Percentiles rank a stretch among this genome's conserved stretches.
These are phyloP conservation scores for Leishmania martiniquensis DNA, from an alignment of 208 protist genomes.

Conservation along the genomic window DNA sequence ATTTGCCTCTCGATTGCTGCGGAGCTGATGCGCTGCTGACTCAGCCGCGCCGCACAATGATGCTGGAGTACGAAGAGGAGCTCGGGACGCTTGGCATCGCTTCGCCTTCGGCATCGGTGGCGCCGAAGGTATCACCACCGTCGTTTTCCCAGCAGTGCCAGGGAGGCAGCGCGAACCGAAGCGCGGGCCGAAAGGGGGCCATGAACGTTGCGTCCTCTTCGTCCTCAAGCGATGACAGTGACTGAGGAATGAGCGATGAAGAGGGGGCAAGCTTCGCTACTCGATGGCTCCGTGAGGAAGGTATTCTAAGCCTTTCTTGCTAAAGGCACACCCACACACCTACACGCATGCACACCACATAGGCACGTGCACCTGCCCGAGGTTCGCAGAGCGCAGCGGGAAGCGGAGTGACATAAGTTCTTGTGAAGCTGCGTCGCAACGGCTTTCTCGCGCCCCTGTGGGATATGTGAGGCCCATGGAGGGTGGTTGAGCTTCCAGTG, in stretches of 20 bases:
- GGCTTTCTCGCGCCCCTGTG: neutral
- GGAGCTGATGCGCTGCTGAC: neutral
- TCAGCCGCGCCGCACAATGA: neutral
- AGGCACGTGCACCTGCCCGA: neutral
- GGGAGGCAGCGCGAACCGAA: neutral
- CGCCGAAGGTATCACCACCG: neutral
- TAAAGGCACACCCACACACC: too few relatives aligned
- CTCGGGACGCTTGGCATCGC: conserved; percentile 4
- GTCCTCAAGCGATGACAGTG: conserved; percentile 8
- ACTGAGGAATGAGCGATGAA: conserved; percentile 2
- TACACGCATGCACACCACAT: neutral
- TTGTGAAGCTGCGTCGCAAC: neutral
- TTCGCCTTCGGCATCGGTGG: neutral
- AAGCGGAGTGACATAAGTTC: neutral
- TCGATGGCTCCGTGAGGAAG: neutral
- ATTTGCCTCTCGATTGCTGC: neutral
- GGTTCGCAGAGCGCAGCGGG: neutral
- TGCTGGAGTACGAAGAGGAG: conserved; percentile 8
- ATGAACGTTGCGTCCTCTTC: conserved; percentile 20
- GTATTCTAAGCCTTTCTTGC: neutral
- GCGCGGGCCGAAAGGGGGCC: neutral
- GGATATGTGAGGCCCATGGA: neutral
- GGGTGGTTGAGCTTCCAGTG: neutral
- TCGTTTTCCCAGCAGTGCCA: neutral
- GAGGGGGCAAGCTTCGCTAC: neutral